These are phyloP conservation scores for Parafenestella ontariensis DNA, from an alignment of 2,329 filamentous ascomycete species.

Conservation along the genomic window DNA sequence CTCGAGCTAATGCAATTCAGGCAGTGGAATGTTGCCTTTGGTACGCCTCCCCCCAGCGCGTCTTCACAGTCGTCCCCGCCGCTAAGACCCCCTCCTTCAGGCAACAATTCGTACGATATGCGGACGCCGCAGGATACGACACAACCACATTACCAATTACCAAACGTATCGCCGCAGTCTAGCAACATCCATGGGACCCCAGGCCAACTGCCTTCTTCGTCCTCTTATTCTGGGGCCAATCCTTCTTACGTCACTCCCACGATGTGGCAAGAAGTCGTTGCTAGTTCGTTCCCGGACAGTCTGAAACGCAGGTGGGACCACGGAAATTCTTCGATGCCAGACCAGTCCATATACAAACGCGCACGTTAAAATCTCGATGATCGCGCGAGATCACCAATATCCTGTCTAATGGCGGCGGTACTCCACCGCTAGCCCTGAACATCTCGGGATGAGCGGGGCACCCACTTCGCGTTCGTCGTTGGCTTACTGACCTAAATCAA, in stretches of 20 bases:
- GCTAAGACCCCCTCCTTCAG: slow-evolving; percentile 52
- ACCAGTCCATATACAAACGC: slow-evolving; percentile 49
- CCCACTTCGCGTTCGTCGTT: neutral
- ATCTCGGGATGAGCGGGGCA: neutral
- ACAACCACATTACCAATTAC: slow-evolving; percentile 42
- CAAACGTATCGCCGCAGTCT: slow-evolving; percentile 46
- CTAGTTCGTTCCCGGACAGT: slow-evolving; percentile 50
- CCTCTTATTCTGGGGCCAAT: slow-evolving; percentile 40
- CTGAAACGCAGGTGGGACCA: slow-evolving; percentile 57
- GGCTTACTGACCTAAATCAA: neutral
- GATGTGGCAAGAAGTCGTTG: slow-evolving; percentile 60
- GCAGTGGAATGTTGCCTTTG: slow-evolving; percentile 95
- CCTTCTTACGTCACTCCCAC: slow-evolving; percentile 55
- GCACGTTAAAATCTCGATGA: slow-evolving; percentile 35
- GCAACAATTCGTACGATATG: slow-evolving; percentile 45
- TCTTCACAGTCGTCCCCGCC: slow-evolving; percentile 54
- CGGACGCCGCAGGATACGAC: slow-evolving; percentile 45
- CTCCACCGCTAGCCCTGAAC: neutral
- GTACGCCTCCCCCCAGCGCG: slow-evolving; percentile 62
- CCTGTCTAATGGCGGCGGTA: neutral
- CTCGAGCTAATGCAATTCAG: slow-evolving; percentile 55
- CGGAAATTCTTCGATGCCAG: slow-evolving; percentile 41
- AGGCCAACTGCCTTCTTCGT: slow-evolving; percentile 43
- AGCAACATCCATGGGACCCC: slow-evolving; percentile 36
- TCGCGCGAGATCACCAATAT: neutral